Evolutionary conservation across 73 alveolate genomes (phyloP).

Genomic region (Paramecium tetraurelia): DNA sequence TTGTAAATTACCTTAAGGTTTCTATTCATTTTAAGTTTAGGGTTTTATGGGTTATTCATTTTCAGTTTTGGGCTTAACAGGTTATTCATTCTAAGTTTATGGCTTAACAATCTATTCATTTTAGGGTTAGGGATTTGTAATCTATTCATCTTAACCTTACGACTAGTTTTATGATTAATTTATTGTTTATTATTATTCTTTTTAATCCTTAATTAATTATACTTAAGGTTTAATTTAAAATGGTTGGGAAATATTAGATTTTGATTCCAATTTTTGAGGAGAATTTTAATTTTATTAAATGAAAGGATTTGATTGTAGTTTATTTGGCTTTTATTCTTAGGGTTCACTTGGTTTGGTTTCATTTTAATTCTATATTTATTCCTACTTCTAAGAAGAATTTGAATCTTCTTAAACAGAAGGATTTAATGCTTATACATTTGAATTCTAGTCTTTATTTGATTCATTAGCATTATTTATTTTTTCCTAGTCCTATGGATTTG

Average conservation of each 20-base stretch:
- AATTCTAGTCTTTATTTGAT: background rate
- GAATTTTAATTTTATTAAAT: background rate
- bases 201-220: background rate
- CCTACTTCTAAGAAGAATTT: background rate
- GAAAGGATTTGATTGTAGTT: background rate
- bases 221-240: background rate
- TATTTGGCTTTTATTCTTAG: background rate
- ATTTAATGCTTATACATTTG: background rate
- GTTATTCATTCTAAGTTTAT: background rate
- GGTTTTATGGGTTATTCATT: too few relatives aligned
- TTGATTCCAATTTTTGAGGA: background rate
- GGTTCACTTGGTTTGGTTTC: background rate
- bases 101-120: background rate
- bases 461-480: background rate
- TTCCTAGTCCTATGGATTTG: background rate
- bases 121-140: background rate
- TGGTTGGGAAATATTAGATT: background rate
- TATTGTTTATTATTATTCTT: background rate
- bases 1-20: background rate
- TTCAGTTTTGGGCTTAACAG: background rate
- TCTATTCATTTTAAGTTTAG: background rate
- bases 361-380: background rate
- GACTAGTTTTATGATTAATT: background rate
- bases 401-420: background rate
- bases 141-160: background rate